Evolutionary conservation across 257 asterid species (phyloP).

Genomic region (Solanum rostratum): DNA sequence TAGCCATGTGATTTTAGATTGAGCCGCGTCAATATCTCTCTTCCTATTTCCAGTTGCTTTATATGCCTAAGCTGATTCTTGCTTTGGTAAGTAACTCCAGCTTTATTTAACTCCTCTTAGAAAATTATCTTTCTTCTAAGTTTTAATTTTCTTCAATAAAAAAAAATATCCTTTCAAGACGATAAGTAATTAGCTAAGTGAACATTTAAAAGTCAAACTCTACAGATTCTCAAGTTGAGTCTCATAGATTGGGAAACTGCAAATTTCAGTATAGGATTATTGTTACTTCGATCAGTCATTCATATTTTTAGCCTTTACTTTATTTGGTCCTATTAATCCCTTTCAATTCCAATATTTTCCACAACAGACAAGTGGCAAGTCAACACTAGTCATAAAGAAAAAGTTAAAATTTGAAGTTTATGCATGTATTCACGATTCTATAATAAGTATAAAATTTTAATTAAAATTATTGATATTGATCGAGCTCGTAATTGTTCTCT

Average conservation of each 20-base stretch:
- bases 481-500: background rate
- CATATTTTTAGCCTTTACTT: background rate
- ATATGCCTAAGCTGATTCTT: background rate
- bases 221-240: too few species aligned
- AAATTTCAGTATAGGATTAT: too few species aligned
- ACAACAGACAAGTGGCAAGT: background rate
- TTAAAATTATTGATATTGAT: background rate
- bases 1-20: background rate
- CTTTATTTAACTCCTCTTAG: background rate
- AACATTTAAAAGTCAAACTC: background rate
- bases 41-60: background rate
- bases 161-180: background rate
- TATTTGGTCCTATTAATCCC: background rate
- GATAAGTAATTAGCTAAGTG: background rate
- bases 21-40: constrained; percentile 6
- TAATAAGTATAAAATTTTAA: background rate
- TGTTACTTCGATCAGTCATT: background rate
- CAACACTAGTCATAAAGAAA: background rate
- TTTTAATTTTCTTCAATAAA: background rate
- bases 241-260: too few species aligned
- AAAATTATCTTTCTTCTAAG: background rate
- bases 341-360: background rate
- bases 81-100: background rate
- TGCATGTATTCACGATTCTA: background rate
- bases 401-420: background rate